Base-by-base conservation (phyloP, 768 basidiomycete genomes). In the Hemileccinum impolitum region DNA sequence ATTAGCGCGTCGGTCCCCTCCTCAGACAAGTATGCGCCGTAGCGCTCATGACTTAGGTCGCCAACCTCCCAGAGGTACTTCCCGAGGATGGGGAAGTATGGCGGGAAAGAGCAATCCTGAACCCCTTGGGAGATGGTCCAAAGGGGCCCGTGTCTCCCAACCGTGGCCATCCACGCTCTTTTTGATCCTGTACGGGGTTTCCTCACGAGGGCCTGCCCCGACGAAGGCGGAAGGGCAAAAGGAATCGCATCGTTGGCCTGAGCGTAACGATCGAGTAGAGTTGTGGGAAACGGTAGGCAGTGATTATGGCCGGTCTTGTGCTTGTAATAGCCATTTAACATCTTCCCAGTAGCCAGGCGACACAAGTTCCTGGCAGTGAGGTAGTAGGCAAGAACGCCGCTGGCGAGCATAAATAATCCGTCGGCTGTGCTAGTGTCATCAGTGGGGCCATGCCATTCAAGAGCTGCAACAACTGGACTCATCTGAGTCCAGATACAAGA, bases 1-100 rank as follows among this genome's bases (percentile, higher is more conserved):
- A 87, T 74, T 40, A 87, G 68, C 2, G 59, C 71, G 39, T 87
- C 82, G 3, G 83, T 82, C 52, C 87, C 78, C 46, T 77, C 79
- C 63, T 84, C 84, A 46, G 83, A 76, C 34, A 89, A 65, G 59
- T 81, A 72, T 18, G 71, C 67, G 1, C 80, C 81, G 56, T 82
- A 83, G 28, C 77, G 77, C 25, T 61, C 52, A 48, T 82, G 80
- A 40, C 62, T 64, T 0, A 81, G 82, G 58, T 83, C 72, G 56
- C 79, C 81, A 17, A 82, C 69, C 62, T 82, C 77, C 60, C 70
- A 77, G 5, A 84, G 62, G 39, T 78, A 75, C 34, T 74, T 62
- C 58, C 82, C 79, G 45, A 84, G 60, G 23, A 65, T 59, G 35
- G 62, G 55, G 55, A 81, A 81, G 56, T 79, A 70, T 21, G 73